Percentiles rank a stretch among this genome's conserved stretches.
Evolutionary conservation across 1,284 basidiomycete genomes (phyloP).

Genomic region (Leucoagaricus sp.): DNA sequence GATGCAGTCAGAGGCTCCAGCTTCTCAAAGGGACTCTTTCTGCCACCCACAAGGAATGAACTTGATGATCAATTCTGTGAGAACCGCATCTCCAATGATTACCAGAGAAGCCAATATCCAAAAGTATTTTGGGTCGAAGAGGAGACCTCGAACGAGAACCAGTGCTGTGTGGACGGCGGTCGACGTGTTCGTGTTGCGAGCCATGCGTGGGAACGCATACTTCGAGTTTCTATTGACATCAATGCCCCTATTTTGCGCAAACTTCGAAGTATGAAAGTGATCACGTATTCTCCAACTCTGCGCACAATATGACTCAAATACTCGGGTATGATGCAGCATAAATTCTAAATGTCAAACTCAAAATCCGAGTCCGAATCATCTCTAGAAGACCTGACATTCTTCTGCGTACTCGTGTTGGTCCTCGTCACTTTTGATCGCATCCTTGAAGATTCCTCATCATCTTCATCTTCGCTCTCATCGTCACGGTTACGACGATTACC

Average conservation of each 20-base stretch:
- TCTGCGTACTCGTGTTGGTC: slow-evolving; percentile 52
- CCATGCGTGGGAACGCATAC: slow-evolving; percentile 14
- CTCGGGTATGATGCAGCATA: neutral
- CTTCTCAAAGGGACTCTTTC: neutral
- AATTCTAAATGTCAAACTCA: slow-evolving; percentile 66
- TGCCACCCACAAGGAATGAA: slow-evolving; percentile 74
- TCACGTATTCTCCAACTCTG: too few relatives aligned
- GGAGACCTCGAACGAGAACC: slow-evolving; percentile 34
- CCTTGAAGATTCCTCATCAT: slow-evolving; percentile 46
- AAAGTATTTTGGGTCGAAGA: slow-evolving; percentile 67
- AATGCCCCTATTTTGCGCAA: neutral
- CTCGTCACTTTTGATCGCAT: slow-evolving; percentile 58
- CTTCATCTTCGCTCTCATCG: slow-evolving; percentile 39
- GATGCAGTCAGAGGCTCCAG: slow-evolving; percentile 17
- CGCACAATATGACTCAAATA: too few relatives aligned
- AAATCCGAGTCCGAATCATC: slow-evolving; percentile 71
- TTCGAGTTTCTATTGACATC: neutral
- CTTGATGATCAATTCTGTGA: slow-evolving; percentile 78
- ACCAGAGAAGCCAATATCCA: slow-evolving; percentile 64
- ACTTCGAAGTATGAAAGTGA: too few relatives aligned
- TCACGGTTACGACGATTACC: slow-evolving; percentile 25
- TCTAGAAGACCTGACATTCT: slow-evolving; percentile 58
- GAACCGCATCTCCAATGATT: slow-evolving; percentile 68
- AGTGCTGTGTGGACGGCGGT: slow-evolving; percentile 21
- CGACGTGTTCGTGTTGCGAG: slow-evolving; percentile 10